Evolutionary conservation across 148 eudicot genomes (phyloP), one percentile per base, ranked within the genome.

Genomic region (Diospyros lotus): DNA sequence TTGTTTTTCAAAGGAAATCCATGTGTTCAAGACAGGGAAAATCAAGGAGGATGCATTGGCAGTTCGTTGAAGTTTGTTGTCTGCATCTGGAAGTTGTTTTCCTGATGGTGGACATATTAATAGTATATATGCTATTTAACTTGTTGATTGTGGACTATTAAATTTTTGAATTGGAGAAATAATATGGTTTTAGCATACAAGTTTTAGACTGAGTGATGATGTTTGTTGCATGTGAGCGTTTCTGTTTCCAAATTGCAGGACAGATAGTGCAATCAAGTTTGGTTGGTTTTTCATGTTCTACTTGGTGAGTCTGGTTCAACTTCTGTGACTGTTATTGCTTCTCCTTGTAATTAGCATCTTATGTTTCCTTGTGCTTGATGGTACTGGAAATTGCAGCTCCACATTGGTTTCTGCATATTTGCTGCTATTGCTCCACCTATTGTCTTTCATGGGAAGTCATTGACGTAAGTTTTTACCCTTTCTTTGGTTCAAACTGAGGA

Each of bases 401-500:
- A 95, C 73, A 87, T 95, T 78, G 88, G 73, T 43, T 95, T 95
- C 78, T 95, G 98, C 72, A 82, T 95, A 76, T 79, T 93, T 87
- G 99, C 99, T 83, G 98, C 99, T 66, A 89, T 95, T 72, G 99
- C 99, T 75, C 99, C 99, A 38, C 99, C 99, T 10, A 79, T 95
- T 65, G 88, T 95, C 73, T 95, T 95, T 65, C 97, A 91, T 58
- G 99, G 99, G 77, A 80, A 86, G 84, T 95, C 99, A 66, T 79
- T 95, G 72, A 87, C 99, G 99, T 95, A 84, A 91, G 97, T 73
- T 80, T 28, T 66, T 64, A 62, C 10, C 51, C 42, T 48, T 17
- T 76, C 40, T 64, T 52, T n/a, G 62, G 50, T n/a, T 64, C 13
- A 40, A 63, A 1, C 38, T 48, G 8, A 48, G 52, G 8, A 48